phyloP scores from a whole-genome alignment of 1,284 basidiomycete genomes.

The Trichosporon faecale region DNA sequence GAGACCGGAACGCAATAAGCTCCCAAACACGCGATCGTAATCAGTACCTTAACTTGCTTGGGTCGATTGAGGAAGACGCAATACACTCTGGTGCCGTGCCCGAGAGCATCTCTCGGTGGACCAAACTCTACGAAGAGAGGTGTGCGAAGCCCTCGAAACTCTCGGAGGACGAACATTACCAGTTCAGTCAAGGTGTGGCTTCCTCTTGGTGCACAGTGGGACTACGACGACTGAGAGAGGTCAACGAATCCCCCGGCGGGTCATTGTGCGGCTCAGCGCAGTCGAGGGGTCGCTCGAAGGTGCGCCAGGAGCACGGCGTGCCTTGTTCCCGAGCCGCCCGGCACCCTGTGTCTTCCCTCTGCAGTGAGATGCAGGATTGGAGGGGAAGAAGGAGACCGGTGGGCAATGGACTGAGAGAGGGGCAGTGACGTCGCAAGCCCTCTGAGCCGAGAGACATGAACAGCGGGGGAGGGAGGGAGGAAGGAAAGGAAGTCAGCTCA shows the following conservation, averaged over 20 bases:
- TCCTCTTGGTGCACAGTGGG: neutral
- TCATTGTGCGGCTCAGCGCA: neutral
- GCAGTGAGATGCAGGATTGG: neutral
- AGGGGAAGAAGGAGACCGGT: neutral
- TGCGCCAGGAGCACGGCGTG: neutral
- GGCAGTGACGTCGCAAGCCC: neutral
- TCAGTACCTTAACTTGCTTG: neutral
- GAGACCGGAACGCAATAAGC: neutral
- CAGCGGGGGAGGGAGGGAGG: neutral
- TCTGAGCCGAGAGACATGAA: neutral
- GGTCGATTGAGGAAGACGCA: neutral
- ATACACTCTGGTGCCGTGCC: neutral
- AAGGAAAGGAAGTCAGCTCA: neutral
- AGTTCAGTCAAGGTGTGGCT: neutral
- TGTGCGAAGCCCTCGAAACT: neutral
- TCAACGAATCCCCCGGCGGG: neutral
- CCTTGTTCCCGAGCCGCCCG: neutral
- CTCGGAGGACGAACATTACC: neutral
- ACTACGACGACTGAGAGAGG: too few species aligned
- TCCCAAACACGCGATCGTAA: constrained; percentile 1
- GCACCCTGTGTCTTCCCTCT: neutral
- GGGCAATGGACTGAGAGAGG: neutral
- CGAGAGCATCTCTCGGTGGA: too few species aligned
- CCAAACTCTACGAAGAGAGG: neutral
- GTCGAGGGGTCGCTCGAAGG: neutral